A percentile compares a stretch with the other conserved stretches of the same genome.
Evolutionary conservation across 2,329 filamentous ascomycete species (phyloP).

Genomic region (Colletotrichum eremochloae): DNA sequence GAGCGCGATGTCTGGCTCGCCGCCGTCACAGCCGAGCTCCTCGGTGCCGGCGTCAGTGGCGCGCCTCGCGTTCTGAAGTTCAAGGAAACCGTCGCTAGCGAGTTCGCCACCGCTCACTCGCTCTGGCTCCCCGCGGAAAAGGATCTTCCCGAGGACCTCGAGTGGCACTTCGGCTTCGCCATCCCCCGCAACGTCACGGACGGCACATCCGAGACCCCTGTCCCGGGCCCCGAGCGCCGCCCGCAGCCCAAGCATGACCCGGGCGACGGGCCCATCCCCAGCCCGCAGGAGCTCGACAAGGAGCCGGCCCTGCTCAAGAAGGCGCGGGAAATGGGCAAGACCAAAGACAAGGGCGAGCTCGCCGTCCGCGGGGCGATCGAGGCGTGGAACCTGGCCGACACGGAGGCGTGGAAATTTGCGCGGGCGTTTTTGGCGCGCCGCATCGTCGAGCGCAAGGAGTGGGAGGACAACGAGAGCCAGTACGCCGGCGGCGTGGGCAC

Average conservation of each 20-base stretch:
- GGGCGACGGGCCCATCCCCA: conserved; percentile 63
- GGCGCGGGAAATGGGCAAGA: conserved; percentile 60
- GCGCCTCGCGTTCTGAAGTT: conserved; percentile 78
- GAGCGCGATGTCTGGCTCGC: conserved; percentile 84
- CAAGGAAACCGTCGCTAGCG: conserved; percentile 84
- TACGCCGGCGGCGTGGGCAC: conserved; percentile 73
- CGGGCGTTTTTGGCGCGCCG: conserved; percentile 75
- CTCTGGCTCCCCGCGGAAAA: conserved; percentile 86
- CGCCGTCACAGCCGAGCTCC: conserved; percentile 76
- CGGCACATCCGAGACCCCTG: conserved; percentile 68
- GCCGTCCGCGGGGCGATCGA: conserved; percentile 69
- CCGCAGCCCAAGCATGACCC: conserved; percentile 64
- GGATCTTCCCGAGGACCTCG: conserved; percentile 76
- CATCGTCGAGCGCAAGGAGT: conserved; percentile 73
- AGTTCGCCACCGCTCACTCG: conserved; percentile 72
- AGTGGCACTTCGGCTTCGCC: conserved; percentile 91
- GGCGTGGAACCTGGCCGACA: conserved; percentile 78
- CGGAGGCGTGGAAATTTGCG: conserved; percentile 82
- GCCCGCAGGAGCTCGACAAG: conserved; percentile 64
- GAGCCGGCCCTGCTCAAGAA: conserved; percentile 67
- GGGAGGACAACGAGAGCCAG: conserved; percentile 77
- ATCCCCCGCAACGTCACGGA: conserved; percentile 72
- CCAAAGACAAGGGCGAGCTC: conserved; percentile 58
- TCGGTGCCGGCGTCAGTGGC: conserved; percentile 73
- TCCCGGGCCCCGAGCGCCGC: conserved; percentile 69